Base-by-base conservation (phyloP, 108 stramenopile genomes). In the Fistulifera pelliculosa region DNA sequence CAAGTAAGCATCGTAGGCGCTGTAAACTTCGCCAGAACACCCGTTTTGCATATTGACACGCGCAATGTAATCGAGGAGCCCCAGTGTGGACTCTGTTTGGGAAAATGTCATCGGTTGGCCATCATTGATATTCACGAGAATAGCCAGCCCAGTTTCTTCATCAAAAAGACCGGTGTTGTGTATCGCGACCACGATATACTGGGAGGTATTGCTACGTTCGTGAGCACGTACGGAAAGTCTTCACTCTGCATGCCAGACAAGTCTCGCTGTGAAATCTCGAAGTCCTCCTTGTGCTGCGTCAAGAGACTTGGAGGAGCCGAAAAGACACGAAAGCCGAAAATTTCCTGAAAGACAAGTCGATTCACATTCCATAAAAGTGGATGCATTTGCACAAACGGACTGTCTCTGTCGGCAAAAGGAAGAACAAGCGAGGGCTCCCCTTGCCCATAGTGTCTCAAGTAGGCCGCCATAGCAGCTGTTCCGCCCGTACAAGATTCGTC, bases 361-460 rank as follows among this genome's bases (percentile, higher is more conserved):
- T 67, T 67, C 6, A 67, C 66, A 51, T n/a, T 25, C 50, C 50
- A 51, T 51, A 18, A 6, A 10, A 66, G 27, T 54, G 65, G 65
- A 66, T 66, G 65, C 60, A 66, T 61, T 21, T 66, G 65, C 2
- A 66, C 65, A 35, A 66, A 66, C 4, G 28, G 54, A 17, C 19
- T 22, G n/a, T 35, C 16, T 24, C 22, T 38, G 6, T 54, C 54
- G 6, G 35, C n/a, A n/a, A 17, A 16, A 3, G 54, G 54, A 4
- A 40, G 15, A n/a, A 54, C 54, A 5, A 54, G 17, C n/a, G 17
- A 39, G 16, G 54, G 54, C 35, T 57, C 42, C 13, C 35, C 54
- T 40, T 23, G 2, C 5, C 21, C 25, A 5, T 26, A 54, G 38
- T 54, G 8, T 23, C 38, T 39, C 17, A 24, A 27, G 35, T 41